Conservation (phyloP, 2,329 filamentous ascomycete genomes). For the Monosporascus sp. region DNA sequence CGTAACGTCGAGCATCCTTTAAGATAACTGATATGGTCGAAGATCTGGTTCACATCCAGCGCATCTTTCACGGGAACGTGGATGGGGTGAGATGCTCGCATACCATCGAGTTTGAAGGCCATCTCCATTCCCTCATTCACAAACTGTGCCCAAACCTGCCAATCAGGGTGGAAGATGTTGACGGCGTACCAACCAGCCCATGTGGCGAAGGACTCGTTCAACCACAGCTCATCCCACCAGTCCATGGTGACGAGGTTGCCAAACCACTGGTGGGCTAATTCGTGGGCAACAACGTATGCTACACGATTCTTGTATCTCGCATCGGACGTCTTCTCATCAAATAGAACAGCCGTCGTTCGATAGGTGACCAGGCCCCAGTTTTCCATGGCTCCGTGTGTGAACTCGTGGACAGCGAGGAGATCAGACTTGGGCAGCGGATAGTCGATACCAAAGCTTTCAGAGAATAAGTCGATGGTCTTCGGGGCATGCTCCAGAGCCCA, state of each 20-base stretch:
- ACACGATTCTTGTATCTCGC: constrained; percentile 87
- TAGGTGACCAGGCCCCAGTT: constrained; percentile 98
- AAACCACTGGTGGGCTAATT: constrained; percentile 95
- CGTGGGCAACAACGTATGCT: constrained; percentile 96
- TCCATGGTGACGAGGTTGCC: constrained; percentile 95
- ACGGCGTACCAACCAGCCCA: constrained; percentile 96
- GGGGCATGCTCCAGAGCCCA: constrained; percentile 89
- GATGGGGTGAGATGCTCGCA: constrained; percentile 90
- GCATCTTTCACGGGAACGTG: constrained; percentile 93
- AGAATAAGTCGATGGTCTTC: constrained; percentile 94
- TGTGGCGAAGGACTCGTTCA: constrained; percentile 95
- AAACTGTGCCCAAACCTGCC: constrained; percentile 97
- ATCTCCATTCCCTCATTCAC: constrained; percentile 91
- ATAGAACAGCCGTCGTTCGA: constrained; percentile 90
- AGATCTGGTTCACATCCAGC: constrained; percentile 95
- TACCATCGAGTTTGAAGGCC: constrained; percentile 82
- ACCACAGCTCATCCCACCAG: constrained; percentile 92
- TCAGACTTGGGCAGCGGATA: constrained; percentile 92
- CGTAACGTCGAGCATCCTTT: constrained; percentile 96
- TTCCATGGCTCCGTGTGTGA: constrained; percentile 85
- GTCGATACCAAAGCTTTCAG: constrained; percentile 87
- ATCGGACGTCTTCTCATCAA: constrained; percentile 88
- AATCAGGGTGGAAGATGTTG: constrained; percentile 89
- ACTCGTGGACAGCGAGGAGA: constrained; percentile 86
- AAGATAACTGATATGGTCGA: constrained; percentile 92